Conservation (phyloP, 495 filamentous ascomycete genomes). For the Polyplosphaeria fusca region DNA sequence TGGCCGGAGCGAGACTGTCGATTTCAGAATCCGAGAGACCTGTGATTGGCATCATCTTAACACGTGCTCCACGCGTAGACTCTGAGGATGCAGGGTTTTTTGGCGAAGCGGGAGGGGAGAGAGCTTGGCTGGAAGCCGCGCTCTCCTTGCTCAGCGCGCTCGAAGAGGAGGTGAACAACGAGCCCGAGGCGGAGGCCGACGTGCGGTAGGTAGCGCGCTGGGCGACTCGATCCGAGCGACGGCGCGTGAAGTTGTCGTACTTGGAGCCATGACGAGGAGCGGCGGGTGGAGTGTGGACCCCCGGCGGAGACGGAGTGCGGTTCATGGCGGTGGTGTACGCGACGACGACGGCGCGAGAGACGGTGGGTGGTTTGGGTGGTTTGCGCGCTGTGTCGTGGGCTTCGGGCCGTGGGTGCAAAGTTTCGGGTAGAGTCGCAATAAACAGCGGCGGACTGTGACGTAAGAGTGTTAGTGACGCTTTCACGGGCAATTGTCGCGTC, state of each 20-base stretch:
- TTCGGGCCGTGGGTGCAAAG: too few relatives aligned
- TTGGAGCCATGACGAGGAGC: conserved; percentile 69
- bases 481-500: too few relatives aligned
- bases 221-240: conserved; percentile 58
- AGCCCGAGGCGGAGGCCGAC: neutral
- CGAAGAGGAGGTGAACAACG: conserved; percentile 4
- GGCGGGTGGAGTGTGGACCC: conserved; percentile 61
- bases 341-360: neutral
- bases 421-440: too few relatives aligned
- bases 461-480: too few relatives aligned
- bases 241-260: conserved; percentile 68
- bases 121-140: conserved; percentile 34
- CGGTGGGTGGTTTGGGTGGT: neutral
- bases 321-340: conserved; percentile 45
- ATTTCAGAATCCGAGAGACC: conserved; percentile 34
- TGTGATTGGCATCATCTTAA: conserved; percentile 9
- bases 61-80: conserved; percentile 12
- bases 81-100: conserved; percentile 37
- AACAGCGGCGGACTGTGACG: too few relatives aligned
- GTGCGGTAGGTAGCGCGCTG: conserved; percentile 40
- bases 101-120: conserved; percentile 50
- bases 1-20: conserved; percentile 15
- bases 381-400: neutral
- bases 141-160: conserved; percentile 29
- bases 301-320: conserved; percentile 62